Evolutionary conservation across 1,139 yeast genomes (phyloP).

Genomic region (Candida pseudoviswanathii): DNA sequence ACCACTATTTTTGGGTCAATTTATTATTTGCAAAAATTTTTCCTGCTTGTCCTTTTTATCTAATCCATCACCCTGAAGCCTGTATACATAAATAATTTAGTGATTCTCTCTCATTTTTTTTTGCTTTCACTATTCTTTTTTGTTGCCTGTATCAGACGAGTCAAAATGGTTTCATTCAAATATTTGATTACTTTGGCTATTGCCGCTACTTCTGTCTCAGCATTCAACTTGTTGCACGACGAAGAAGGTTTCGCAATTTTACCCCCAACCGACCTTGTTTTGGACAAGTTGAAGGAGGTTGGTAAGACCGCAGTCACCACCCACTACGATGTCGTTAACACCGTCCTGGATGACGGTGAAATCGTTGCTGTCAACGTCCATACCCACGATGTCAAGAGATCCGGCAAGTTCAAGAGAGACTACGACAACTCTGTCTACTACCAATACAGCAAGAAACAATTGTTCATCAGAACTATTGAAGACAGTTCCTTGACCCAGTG

Average conservation of each 20-base stretch:
- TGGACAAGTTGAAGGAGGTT: constrained; percentile 14
- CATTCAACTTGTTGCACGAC: constrained; percentile 16
- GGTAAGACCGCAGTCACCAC: constrained; percentile 12
- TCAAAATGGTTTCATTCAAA: constrained; percentile 17
- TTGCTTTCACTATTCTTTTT: constrained; percentile 1
- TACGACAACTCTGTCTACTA: constrained; percentile 18
- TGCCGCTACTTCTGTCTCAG: constrained; percentile 11
- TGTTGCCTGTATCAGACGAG: not conserved
- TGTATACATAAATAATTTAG: not conserved
- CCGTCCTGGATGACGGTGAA: constrained; percentile 18
- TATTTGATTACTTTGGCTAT: constrained; percentile 13
- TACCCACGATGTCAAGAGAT: constrained; percentile 15
- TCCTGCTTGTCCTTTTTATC: not conserved
- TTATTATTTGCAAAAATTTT: not conserved
- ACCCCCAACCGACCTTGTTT: constrained; percentile 19
- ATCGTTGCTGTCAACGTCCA: constrained; percentile 17
- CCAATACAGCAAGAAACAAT: constrained; percentile 10
- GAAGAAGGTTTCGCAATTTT: constrained; percentile 17
- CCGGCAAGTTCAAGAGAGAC: constrained; percentile 16
- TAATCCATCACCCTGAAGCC: not conserved
- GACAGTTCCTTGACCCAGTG: constrained; percentile 13
- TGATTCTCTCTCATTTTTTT: not conserved
- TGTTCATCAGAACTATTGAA: constrained; percentile 17
- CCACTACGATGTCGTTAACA: constrained; percentile 18
- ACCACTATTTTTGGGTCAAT: not conserved